A percentile compares a stretch with the other conserved stretches of the same genome.
Conservation (phyloP, 2,329 filamentous ascomycete genomes). For the Incumbomyces lentus region DNA sequence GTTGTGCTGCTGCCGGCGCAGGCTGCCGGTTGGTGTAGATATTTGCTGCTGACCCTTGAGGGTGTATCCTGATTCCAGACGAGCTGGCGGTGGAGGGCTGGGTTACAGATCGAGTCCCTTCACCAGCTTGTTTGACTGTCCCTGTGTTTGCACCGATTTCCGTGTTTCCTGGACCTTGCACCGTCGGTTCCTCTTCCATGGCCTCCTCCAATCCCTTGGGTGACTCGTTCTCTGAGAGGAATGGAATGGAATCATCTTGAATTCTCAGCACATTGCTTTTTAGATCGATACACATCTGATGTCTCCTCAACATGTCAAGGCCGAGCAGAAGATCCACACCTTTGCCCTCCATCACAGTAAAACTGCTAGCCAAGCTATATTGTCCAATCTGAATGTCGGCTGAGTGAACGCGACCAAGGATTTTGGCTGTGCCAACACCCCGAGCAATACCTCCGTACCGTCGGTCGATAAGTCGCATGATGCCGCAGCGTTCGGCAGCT, state of each 20-base stretch:
- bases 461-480: constrained; percentile 90
- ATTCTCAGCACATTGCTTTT: constrained; percentile 76
- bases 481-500: constrained; percentile 83
- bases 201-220: constrained; percentile 67
- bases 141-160: constrained; percentile 77
- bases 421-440: constrained; percentile 87
- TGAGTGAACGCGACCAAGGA: constrained; percentile 88
- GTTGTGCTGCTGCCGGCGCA: not conserved
- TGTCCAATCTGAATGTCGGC: constrained; percentile 89
- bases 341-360: constrained; percentile 99
- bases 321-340: constrained; percentile 87
- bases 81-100: not conserved
- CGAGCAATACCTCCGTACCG: constrained; percentile 85
- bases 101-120: not conserved
- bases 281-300: constrained; percentile 87
- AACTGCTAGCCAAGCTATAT: constrained; percentile 81
- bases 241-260: constrained; percentile 76
- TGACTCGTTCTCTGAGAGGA: constrained; percentile 86
- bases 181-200: constrained; percentile 66
- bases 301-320: constrained; percentile 91
- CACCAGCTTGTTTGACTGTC: constrained; percentile 35
- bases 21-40: not conserved
- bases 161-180: constrained; percentile 78
- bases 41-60: constrained; percentile 7
- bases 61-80: constrained; percentile 7